phyloP scores from a whole-genome alignment of 2,329 filamentous ascomycete genomes.

The Sclerotiophoma versabilis region DNA sequence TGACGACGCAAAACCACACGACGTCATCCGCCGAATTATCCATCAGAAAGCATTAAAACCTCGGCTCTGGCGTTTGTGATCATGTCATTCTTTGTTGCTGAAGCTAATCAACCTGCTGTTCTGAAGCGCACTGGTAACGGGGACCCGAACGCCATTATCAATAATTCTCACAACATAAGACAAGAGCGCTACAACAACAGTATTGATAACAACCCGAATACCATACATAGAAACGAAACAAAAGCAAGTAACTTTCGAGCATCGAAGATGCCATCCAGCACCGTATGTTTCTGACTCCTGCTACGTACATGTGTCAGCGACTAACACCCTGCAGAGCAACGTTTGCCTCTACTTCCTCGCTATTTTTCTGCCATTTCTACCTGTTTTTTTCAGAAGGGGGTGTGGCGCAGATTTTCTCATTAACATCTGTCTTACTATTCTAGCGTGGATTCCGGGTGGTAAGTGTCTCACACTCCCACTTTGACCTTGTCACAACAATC shows the following conservation, averaged over 20 bases:
- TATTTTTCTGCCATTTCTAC: constrained; percentile 48
- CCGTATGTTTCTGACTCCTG: not conserved
- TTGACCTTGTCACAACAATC: not conserved
- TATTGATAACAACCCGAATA: not conserved
- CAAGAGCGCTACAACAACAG: not conserved
- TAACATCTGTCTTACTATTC: constrained; percentile 48
- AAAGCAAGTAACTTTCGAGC: not conserved
- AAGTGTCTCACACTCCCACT: not conserved
- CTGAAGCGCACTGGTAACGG: not conserved
- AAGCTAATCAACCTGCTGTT: not conserved
- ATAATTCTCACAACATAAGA: not conserved
- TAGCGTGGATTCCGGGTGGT: constrained; percentile 39
- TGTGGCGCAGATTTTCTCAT: constrained; percentile 52
- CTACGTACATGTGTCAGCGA: not conserved
- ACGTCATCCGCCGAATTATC: constrained; percentile 16
- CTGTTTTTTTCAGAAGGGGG: constrained; percentile 51
- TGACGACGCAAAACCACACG: constrained; percentile 6
- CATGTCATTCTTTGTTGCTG: not conserved
- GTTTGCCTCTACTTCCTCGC: constrained; percentile 43
- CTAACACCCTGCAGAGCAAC: constrained; percentile 21
- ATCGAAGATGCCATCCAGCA: not conserved
- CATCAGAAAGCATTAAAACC: not conserved
- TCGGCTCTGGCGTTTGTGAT: not conserved
- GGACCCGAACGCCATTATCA: not conserved
- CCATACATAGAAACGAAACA: not conserved